Conservation (phyloP, 2,329 filamentous ascomycete species). For the Colletotrichum sp. region DNA sequence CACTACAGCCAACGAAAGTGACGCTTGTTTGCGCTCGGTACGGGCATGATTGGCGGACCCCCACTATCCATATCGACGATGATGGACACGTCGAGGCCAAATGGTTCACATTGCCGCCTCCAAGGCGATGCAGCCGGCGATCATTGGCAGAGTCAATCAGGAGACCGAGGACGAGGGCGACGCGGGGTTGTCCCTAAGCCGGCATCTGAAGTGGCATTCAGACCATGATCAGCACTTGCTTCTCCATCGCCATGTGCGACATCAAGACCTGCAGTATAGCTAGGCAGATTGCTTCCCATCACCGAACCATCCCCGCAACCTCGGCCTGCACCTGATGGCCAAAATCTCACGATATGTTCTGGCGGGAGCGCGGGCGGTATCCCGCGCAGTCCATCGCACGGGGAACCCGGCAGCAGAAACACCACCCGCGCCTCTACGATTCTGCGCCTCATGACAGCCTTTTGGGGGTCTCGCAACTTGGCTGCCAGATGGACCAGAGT, state of each 20-base stretch:
- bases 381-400: neutral
- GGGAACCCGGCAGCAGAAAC: neutral
- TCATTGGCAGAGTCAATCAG: constrained; percentile 1
- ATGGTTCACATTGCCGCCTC: neutral
- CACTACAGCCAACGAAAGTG: neutral
- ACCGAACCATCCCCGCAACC: neutral
- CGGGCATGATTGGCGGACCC: neutral
- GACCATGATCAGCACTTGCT: neutral
- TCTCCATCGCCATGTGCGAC: constrained; percentile 1
- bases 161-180: neutral
- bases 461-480: neutral
- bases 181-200: neutral
- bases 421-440: neutral
- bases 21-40: neutral
- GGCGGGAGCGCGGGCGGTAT: neutral
- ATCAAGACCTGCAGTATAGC: neutral
- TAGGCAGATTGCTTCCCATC: neutral
- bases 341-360: constrained; percentile 5
- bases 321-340: neutral
- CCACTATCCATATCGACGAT: neutral
- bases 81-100: neutral
- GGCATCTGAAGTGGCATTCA: neutral
- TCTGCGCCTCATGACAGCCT: neutral
- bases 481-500: neutral
- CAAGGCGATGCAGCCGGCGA: neutral